These are phyloP conservation scores for Calonectria pteridis DNA, from an alignment of 2,329 filamentous ascomycete species.

Conservation along the genomic window DNA sequence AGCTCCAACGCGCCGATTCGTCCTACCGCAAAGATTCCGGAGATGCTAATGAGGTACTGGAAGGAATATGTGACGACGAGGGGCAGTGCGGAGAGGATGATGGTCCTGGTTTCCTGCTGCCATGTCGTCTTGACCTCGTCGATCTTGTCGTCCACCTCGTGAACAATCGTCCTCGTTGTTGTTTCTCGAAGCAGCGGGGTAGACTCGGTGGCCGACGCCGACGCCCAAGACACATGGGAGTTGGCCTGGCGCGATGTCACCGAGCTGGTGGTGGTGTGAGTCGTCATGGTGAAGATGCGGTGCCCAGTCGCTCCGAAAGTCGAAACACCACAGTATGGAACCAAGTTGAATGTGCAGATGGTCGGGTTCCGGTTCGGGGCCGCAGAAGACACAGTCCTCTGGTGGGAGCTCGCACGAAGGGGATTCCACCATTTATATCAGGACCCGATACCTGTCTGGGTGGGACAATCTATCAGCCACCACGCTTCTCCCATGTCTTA, in stretches of 20 bases:
- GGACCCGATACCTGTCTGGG: background rate
- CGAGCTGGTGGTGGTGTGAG: background rate
- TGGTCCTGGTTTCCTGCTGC: constrained; percentile 87
- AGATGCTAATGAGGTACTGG: constrained; percentile 85
- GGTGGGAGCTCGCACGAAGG: background rate
- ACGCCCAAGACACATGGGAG: background rate
- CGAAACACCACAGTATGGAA: too few species aligned
- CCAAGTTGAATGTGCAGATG: too few species aligned
- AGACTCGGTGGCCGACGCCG: background rate
- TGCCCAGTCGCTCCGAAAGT: background rate
- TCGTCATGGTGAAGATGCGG: background rate
- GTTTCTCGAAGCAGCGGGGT: background rate
- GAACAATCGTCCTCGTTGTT: background rate
- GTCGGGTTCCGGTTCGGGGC: background rate
- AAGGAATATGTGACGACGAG: constrained; percentile 79
- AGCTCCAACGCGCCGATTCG: constrained; percentile 75
- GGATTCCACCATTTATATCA: background rate
- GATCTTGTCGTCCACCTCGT: background rate
- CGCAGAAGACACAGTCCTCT: background rate
- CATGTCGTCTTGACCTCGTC: constrained; percentile 66
- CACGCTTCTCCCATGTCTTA: background rate
- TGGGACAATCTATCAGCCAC: background rate
- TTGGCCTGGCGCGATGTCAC: background rate
- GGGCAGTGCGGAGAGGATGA: constrained; percentile 77
- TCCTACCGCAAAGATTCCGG: constrained; percentile 83